Evolutionary conservation across 2,329 filamentous ascomycete species (phyloP).

Genomic region (Neocucurbitaria cava): DNA sequence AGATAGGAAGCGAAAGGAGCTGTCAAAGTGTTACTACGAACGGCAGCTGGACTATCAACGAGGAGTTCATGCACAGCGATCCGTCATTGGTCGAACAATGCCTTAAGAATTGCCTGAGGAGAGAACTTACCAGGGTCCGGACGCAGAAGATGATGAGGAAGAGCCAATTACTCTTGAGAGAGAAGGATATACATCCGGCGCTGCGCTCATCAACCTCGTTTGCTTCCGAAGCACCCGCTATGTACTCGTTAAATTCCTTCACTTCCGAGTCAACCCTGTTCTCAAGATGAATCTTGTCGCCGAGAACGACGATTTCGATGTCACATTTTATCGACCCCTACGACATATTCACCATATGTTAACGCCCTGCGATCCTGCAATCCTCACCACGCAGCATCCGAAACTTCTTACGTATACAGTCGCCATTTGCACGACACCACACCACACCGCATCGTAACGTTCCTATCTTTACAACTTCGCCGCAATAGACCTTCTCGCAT

Average conservation of each 20-base stretch:
- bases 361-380: neutral
- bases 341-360: neutral
- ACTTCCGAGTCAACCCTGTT: too few relatives aligned
- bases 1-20: conserved; percentile 40
- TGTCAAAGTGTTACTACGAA: conserved; percentile 32
- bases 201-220: neutral
- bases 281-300: too few relatives aligned
- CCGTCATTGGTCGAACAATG: conserved; percentile 38
- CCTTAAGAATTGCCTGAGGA: conserved; percentile 39
- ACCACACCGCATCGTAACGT: neutral
- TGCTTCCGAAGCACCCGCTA: neutral
- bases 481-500: too few relatives aligned
- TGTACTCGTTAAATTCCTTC: too few relatives aligned
- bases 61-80: conserved; percentile 28
- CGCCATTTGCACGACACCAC: neutral
- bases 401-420: neutral
- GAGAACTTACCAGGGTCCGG: conserved; percentile 35
- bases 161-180: conserved; percentile 19
- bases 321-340: neutral
- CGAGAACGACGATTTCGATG: too few relatives aligned
- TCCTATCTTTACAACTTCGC: neutral
- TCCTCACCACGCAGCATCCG: too few relatives aligned
- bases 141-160: conserved; percentile 25
- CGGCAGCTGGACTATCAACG: conserved; percentile 21
- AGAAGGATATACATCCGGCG: conserved; percentile 16